Conservation (phyloP, 306 rosid species). For the Benincasa hispida region DNA sequence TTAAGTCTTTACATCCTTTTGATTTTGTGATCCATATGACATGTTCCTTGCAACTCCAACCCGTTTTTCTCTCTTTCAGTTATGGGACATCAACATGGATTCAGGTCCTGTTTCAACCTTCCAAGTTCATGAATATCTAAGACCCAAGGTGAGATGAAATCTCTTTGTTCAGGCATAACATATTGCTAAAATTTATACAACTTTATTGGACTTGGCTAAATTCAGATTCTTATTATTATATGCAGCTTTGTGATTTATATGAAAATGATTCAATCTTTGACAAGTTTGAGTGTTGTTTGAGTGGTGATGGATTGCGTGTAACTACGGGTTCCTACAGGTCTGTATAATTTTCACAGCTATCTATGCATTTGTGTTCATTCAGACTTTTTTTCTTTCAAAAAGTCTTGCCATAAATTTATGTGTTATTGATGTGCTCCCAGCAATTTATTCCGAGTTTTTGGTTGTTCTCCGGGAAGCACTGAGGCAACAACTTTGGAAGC, state of each 20-base stretch:
- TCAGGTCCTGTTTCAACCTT: constrained; percentile 91
- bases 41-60: background rate
- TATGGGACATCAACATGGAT: constrained; percentile 99
- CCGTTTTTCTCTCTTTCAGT: constrained; percentile 29
- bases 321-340: constrained; percentile 97
- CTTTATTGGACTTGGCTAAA: constrained; percentile 3
- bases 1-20: background rate
- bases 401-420: background rate
- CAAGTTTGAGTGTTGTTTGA: constrained; percentile 90
- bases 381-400: background rate
- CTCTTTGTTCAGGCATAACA: constrained; percentile 6
- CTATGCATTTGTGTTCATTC: background rate
- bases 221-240: background rate
- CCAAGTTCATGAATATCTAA: constrained; percentile 88
- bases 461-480: constrained; percentile 50
- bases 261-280: constrained; percentile 97
- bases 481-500: constrained; percentile 93
- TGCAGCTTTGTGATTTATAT: constrained; percentile 92
- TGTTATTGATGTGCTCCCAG: constrained; percentile 32
- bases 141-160: constrained; percentile 89
- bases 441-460: constrained; percentile 96
- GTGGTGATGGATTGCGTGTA: constrained; percentile 87
- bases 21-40: background rate
- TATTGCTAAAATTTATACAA: constrained; percentile 7
- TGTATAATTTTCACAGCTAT: background rate